A percentile compares a stretch with the other conserved stretches of the same genome.
Conservation (phyloP, 352 stramenopile species). For the Phytophthora pisi region DNA sequence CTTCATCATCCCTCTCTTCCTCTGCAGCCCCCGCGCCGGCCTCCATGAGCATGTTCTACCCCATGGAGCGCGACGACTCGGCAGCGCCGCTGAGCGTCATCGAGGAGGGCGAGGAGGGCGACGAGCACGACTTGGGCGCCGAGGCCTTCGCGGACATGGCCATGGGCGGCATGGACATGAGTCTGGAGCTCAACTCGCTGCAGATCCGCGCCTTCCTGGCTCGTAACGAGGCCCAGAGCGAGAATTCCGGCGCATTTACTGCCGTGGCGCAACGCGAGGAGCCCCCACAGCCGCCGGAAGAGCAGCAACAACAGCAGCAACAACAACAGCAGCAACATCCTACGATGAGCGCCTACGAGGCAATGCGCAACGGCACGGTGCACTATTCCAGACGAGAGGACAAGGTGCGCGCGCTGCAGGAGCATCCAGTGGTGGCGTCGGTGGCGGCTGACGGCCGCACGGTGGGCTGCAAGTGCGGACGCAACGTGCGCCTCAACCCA, state of each 20-base stretch:
- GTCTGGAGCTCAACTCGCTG: slow-evolving; percentile 60
- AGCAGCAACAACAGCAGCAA: too few species aligned
- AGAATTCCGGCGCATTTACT: neutral
- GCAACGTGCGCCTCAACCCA: slow-evolving; percentile 73
- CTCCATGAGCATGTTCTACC: slow-evolving; percentile 24
- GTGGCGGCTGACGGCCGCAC: slow-evolving; percentile 57
- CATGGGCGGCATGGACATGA: slow-evolving; percentile 64
- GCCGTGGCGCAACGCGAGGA: neutral
- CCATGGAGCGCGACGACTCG: slow-evolving; percentile 32
- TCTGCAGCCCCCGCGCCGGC: neutral
- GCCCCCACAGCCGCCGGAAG: slow-evolving; percentile 1
- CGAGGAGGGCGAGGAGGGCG: slow-evolving; percentile 55
- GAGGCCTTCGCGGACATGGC: slow-evolving; percentile 68
- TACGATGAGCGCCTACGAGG: slow-evolving; percentile 39
- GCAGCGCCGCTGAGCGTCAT: slow-evolving; percentile 5
- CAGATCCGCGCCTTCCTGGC: slow-evolving; percentile 62
- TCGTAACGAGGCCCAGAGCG: slow-evolving; percentile 33
- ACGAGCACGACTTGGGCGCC: slow-evolving; percentile 52
- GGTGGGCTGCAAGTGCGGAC: slow-evolving; percentile 74
- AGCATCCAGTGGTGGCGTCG: slow-evolving; percentile 60
- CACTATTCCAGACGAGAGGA: slow-evolving; percentile 65
- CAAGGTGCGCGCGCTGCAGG: slow-evolving; percentile 61
- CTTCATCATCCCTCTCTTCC: neutral
- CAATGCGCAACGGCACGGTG: slow-evolving; percentile 28
- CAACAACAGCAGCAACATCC: neutral